Conservation (phyloP, 495 filamentous ascomycete species). For the Hypoxylon lenormandii region DNA sequence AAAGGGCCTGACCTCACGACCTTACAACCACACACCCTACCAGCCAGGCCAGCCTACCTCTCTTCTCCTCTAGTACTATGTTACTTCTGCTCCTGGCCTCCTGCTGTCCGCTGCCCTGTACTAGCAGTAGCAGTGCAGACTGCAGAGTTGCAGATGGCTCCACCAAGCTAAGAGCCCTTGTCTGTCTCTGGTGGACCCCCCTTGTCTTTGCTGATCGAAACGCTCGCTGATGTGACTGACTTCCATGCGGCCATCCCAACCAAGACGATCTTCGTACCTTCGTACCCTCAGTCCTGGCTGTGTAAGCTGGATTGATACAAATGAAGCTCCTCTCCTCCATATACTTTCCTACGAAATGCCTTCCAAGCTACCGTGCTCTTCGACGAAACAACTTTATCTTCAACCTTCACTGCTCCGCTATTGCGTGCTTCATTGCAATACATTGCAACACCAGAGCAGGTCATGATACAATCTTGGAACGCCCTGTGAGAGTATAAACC, state of each 20-base stretch:
- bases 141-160: slow-evolving; percentile 48
- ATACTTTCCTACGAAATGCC: slow-evolving; percentile 40
- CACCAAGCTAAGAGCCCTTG: slow-evolving; percentile 49
- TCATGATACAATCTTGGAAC: slow-evolving; percentile 46
- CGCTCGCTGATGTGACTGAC: slow-evolving; percentile 51
- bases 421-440: slow-evolving; percentile 48
- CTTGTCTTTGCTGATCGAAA: slow-evolving; percentile 50
- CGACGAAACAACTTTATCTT: slow-evolving; percentile 33
- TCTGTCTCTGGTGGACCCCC: slow-evolving; percentile 28
- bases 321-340: slow-evolving; percentile 54
- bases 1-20: too few relatives aligned
- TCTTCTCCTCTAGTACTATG: too few relatives aligned
- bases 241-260: slow-evolving; percentile 40
- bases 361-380: slow-evolving; percentile 40
- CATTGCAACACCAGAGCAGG: slow-evolving; percentile 40
- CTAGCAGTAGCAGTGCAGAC: too few relatives aligned
- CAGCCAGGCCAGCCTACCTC: too few relatives aligned
- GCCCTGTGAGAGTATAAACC: slow-evolving; percentile 39
- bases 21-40: too few relatives aligned
- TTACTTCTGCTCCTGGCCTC: too few relatives aligned
- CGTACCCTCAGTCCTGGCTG: slow-evolving; percentile 41
- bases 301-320: slow-evolving; percentile 52
- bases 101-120: too few relatives aligned
- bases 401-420: slow-evolving; percentile 35
- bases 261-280: slow-evolving; percentile 42